Conservation (phyloP, 495 filamentous ascomycete genomes). For the Aspergillus funiculosus region DNA sequence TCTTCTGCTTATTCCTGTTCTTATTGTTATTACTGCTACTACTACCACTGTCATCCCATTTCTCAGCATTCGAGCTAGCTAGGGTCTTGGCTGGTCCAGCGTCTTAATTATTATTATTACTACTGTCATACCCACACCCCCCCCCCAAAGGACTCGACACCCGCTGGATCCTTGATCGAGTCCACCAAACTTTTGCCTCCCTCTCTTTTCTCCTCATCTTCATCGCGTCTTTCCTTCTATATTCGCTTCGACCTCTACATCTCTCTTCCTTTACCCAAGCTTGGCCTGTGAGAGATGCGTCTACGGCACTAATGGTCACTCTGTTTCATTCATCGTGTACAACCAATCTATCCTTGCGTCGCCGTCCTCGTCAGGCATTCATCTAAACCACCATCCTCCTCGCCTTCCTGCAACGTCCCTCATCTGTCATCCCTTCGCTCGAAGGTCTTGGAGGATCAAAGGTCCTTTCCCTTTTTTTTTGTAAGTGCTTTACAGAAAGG, state of each 20-base stretch:
- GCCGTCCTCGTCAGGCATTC: constrained; percentile 20
- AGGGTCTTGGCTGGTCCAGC: constrained; percentile 22
- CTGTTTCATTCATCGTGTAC: constrained; percentile 19
- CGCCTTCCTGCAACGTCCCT: constrained; percentile 14
- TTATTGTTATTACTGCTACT: constrained; percentile 6
- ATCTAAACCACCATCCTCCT: constrained; percentile 18
- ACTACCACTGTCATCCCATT: constrained; percentile 6
- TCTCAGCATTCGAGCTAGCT: constrained; percentile 15
- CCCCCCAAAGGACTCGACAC: constrained; percentile 18
- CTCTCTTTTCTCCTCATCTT: too few species aligned
- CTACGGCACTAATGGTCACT: constrained; percentile 23
- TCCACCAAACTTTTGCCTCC: constrained; percentile 17
- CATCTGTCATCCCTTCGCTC: constrained; percentile 13
- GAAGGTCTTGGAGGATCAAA: neutral
- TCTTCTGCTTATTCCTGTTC: neutral
- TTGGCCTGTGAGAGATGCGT: constrained; percentile 18
- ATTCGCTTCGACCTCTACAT: neutral
- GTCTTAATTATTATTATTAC: constrained; percentile 11
- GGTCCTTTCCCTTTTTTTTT: constrained; percentile 3
- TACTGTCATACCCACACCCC: constrained; percentile 26
- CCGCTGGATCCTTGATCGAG: constrained; percentile 18
- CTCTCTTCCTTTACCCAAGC: constrained; percentile 7
- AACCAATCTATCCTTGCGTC: constrained; percentile 25
- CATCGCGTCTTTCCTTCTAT: too few species aligned
- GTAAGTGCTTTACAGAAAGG: constrained; percentile 14